phyloP scores from a whole-genome alignment of 2,329 filamentous ascomycete species.

The Beauveria scarabaeidicola region DNA sequence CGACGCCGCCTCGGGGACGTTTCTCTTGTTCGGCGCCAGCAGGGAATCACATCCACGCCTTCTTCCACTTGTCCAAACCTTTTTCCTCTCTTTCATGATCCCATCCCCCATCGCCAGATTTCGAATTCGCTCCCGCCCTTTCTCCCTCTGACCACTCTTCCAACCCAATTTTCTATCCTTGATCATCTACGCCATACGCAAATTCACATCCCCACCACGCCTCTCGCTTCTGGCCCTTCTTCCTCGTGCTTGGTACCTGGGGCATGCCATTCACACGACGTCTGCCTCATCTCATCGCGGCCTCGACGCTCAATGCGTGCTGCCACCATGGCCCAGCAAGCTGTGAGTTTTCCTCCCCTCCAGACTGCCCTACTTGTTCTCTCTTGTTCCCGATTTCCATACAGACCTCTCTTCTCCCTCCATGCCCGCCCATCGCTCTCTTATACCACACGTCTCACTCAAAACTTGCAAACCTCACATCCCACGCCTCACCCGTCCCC shows the following conservation, averaged over 20 bases:
- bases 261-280: conserved; percentile 21
- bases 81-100: conserved; percentile 5
- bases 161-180: background rate
- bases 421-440: conserved; percentile 2
- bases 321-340: conserved; percentile 32
- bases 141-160: background rate
- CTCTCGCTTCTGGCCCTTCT: conserved; percentile 13
- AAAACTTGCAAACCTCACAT: conserved; percentile 1
- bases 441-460: conserved; percentile 2
- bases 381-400: conserved; percentile 12
- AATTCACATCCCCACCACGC: background rate
- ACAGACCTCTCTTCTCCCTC: conserved; percentile 16
- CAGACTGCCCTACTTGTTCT: conserved; percentile 9
- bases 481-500: background rate
- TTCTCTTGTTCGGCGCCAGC: conserved; percentile 27
- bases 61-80: conserved; percentile 11
- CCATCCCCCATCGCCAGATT: conserved; percentile 3
- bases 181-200: background rate
- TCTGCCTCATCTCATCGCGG: conserved; percentile 23
- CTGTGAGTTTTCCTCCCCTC: conserved; percentile 21
- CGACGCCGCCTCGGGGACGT: conserved; percentile 29
- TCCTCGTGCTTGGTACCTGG: conserved; percentile 16
- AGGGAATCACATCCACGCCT: conserved; percentile 22
- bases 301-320: conserved; percentile 25
- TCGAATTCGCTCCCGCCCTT: background rate